Evolutionary conservation across 495 filamentous ascomycete species (phyloP), one percentile per base, ranked within the genome.

Genomic region (Neurospora pannonica): DNA sequence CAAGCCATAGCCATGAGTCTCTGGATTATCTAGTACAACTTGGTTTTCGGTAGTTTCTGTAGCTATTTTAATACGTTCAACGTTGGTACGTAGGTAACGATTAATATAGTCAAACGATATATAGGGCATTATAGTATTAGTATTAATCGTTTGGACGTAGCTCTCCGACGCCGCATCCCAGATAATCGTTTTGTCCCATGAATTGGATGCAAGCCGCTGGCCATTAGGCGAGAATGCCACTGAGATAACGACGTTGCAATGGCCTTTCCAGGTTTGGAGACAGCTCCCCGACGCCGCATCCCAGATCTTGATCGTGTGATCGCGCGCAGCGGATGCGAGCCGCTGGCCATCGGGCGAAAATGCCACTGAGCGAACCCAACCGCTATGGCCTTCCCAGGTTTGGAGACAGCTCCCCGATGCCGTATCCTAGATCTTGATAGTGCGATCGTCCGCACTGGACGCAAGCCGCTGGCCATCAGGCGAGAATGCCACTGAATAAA

Each of bases 291-390:
- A n/a, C n/a, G n/a, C n/a, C n/a, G n/a, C n/a, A n/a, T n/a, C n/a
- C n/a, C n/a, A n/a, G n/a, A n/a, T n/a, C n/a, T n/a, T n/a, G n/a
- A n/a, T n/a, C n/a, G n/a, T n/a, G n/a, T n/a, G n/a, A 82, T 97
- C 94, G 6, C 91, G 92, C 0, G 94, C 97, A 13, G 91, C 90
- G 0, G 94, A 97, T 34, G 93, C 93, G n/a, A 97, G 89, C 37
- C 96, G 89, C 76, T 97, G 42, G 72, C 72, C 72, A 71, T 76
- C 70, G 1, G 72, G 70, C 5, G 72, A 76, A 38, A 76, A 76
- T 2, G 70, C 74, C 0, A 75, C 71, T 24, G 70, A 74, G 4
- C 8, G 5, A 69, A 75, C 74, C 71, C 15, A 72, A 31, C 38
- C 3, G 15, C 34, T 28, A 72, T 75, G 71, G 70, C 74, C 74